Evolutionary conservation across 345 rosid genomes (phyloP).

Genomic region (Mallotus nudiflorus): DNA sequence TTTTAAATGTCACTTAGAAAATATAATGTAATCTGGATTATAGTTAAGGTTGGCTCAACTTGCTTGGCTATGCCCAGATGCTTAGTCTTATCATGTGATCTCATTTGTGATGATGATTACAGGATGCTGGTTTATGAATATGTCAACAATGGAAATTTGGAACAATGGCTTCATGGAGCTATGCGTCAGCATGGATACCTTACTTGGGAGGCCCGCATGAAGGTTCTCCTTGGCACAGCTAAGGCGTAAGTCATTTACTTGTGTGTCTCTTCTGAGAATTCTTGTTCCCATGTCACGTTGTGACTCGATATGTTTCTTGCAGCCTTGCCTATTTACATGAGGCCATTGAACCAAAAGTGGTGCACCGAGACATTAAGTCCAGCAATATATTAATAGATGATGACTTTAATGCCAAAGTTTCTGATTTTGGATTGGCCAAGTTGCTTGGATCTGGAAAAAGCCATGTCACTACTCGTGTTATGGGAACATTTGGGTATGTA

Average conservation of each 20-base stretch:
- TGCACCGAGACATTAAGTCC: conserved; percentile 96
- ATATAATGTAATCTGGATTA: background rate
- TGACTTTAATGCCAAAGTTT: conserved; percentile 88
- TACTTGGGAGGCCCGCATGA: conserved; percentile 86
- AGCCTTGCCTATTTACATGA: conserved; percentile 98
- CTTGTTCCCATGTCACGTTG: conserved; percentile 15
- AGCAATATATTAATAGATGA: conserved; percentile 93
- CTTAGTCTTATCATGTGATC: background rate
- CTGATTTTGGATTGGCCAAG: conserved; percentile 98
- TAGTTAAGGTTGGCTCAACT: background rate
- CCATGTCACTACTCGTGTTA: conserved; percentile 93
- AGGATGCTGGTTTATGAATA: conserved; percentile 82
- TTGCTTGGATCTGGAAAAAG: conserved; percentile 96
- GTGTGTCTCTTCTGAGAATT: conserved; percentile 9
- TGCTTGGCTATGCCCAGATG: background rate
- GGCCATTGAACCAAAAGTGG: conserved; percentile 99
- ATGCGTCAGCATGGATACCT: conserved; percentile 78
- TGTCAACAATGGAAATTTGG: conserved; percentile 80
- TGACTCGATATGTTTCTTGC: conserved; percentile 29
- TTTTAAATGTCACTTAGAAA: background rate
- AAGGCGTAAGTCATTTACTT: conserved; percentile 63
- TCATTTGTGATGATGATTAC: conserved; percentile 9
- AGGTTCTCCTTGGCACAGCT: conserved; percentile 76
- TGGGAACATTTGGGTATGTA: conserved; percentile 97
- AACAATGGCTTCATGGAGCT: conserved; percentile 91